Percentiles rank a stretch among this genome's conserved stretches.
phyloP scores from a whole-genome alignment of 148 eudicot species.

The Diospyros lotus region DNA sequence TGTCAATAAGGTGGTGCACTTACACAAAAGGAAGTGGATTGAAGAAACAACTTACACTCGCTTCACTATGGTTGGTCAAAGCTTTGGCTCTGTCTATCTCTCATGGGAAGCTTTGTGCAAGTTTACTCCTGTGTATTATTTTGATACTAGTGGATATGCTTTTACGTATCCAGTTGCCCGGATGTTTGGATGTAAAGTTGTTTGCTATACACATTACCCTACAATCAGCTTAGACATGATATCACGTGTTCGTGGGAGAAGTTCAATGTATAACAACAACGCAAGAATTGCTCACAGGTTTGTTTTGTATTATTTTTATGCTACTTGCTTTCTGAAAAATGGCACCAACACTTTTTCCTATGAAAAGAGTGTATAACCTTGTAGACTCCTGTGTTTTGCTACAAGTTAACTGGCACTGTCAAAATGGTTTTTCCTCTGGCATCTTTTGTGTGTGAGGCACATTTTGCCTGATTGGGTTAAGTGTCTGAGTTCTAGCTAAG shows the following conservation, averaged over 20 bases:
- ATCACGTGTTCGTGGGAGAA: conserved; percentile 71
- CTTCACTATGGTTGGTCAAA: conserved; percentile 95
- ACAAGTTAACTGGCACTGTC: background rate
- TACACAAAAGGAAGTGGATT: conserved; percentile 86
- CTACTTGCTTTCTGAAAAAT: background rate
- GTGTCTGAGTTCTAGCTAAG: background rate
- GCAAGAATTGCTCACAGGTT: conserved; percentile 74
- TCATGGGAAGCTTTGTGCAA: conserved; percentile 91
- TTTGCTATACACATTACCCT: conserved; percentile 96
- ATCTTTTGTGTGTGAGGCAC: background rate
- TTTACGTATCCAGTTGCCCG: conserved; percentile 91
- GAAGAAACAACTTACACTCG: conserved; percentile 95
- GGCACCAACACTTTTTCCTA: background rate
- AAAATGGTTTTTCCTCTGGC: background rate
- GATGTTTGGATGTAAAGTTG: conserved; percentile 83
- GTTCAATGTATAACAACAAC: conserved; percentile 88
- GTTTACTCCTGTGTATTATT: conserved; percentile 67
- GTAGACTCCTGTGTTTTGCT: background rate
- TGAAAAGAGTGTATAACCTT: background rate
- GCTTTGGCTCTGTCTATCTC: conserved; percentile 90
- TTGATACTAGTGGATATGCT: conserved; percentile 99
- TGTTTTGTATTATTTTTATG: conserved; percentile 15
- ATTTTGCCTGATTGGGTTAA: background rate
- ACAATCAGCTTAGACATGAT: conserved; percentile 97
- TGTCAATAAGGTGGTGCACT: conserved; percentile 72